These are phyloP conservation scores for Cyclotella atomus DNA, from an alignment of 108 stramenopile species.

Conservation along the genomic window DNA sequence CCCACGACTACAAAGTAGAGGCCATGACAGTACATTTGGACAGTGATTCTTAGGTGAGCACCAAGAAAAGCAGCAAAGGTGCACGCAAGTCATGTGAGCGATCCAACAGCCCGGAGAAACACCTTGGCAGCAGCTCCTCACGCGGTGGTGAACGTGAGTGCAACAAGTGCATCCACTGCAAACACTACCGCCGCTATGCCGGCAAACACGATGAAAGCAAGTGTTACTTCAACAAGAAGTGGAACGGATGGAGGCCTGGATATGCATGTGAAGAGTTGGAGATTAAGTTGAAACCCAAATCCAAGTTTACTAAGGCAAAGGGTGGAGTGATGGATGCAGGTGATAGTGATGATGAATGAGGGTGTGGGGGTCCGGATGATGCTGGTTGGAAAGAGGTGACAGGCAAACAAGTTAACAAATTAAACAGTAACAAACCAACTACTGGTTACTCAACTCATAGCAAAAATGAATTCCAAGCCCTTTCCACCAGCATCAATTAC, in stretches of 20 bases:
- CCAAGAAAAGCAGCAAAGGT: background rate
- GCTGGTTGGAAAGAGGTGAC: background rate
- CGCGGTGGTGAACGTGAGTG: background rate
- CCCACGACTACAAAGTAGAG: background rate
- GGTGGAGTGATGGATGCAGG: background rate
- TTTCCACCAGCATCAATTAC: no score
- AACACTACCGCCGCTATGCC: background rate
- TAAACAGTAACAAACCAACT: background rate
- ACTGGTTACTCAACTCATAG: no score
- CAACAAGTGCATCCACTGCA: background rate
- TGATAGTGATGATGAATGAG: constrained; percentile 1
- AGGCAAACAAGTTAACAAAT: background rate
- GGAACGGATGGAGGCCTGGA: background rate
- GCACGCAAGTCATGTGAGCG: constrained; percentile 2
- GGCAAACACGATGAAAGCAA: background rate
- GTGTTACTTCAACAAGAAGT: background rate
- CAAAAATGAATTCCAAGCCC: no score
- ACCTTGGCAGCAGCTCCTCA: background rate
- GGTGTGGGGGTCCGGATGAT: constrained; percentile 8
- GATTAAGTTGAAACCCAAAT: background rate
- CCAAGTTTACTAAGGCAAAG: constrained; percentile 1
- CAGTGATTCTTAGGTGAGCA: background rate
- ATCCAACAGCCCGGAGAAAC: background rate
- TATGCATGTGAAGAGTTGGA: background rate
- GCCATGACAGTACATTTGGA: background rate